A percentile compares a stretch with the other conserved stretches of the same genome.
Conservation (phyloP, 306 rosid genomes). For the Trifolium pratense region DNA sequence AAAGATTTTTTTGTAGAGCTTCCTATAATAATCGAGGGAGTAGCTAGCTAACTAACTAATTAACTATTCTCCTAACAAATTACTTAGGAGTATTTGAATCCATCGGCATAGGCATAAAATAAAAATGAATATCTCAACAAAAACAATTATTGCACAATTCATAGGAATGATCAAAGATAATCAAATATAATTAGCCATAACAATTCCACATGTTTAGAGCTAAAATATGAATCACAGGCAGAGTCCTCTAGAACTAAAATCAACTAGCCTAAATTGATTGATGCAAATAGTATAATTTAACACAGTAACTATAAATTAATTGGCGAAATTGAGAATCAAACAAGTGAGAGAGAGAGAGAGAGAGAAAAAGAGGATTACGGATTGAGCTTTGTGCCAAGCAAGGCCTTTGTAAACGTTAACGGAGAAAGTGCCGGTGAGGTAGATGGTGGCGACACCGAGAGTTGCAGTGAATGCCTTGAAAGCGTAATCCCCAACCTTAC, state of each 20-base stretch:
- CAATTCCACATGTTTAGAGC: too few relatives aligned
- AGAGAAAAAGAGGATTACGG: slow-evolving; percentile 44
- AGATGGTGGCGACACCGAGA: slow-evolving; percentile 72
- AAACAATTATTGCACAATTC: neutral
- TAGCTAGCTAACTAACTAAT: neutral
- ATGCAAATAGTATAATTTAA: neutral
- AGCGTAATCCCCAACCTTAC: slow-evolving; percentile 72
- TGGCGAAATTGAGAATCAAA: neutral
- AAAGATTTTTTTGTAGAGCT: too few relatives aligned
- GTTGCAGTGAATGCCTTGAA: slow-evolving; percentile 81
- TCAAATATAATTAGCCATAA: too few relatives aligned
- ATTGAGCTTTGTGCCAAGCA: slow-evolving; percentile 87
- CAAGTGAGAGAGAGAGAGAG: neutral
- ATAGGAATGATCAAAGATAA: neutral
- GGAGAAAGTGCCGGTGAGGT: slow-evolving; percentile 76
- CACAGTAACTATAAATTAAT: neutral
- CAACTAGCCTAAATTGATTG: slow-evolving; percentile 22
- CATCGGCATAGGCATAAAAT: slow-evolving; percentile 1
- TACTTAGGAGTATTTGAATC: neutral
- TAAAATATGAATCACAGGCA: too few relatives aligned
- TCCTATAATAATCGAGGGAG: too few relatives aligned
- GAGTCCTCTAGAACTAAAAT: too few relatives aligned
- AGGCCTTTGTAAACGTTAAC: slow-evolving; percentile 72
- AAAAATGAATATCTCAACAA: slow-evolving; percentile 28
- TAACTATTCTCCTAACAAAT: neutral